Evolutionary conservation across 805 yeast species (phyloP), one percentile per base, ranked within the genome.

Genomic region (Metschnikowia matae): DNA sequence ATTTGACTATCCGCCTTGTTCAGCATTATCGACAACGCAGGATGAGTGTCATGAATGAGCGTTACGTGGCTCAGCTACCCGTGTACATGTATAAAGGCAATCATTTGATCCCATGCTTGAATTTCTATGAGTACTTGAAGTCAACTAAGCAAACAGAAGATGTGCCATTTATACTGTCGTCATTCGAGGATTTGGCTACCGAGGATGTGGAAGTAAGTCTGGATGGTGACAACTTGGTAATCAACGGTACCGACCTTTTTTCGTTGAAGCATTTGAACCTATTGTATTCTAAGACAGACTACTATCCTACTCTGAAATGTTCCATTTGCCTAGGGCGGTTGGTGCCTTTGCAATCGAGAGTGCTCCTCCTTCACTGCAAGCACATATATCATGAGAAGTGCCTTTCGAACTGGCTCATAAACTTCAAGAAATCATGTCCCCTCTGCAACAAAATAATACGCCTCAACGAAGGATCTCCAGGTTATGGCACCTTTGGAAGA

Each of bases 341-440:
- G 57, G 64, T 67, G 10, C 75, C 77, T 14, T 73, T 80, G 32
- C 68, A 66, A 49, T 70, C 79, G 20, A 67, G 69, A 44, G 80
- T 83, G 17, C 69, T 82, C 66, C 68, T 75, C 20, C 68, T 83
- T 44, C 82, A 81, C 6, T 83, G 87, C 60, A 77, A 78, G 46
- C 87, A 83, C 62, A 79, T 81, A 54, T 83, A 75, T 65, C 87
- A 83, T 59, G 76, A 75, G 40, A 68, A 67, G 23, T 83, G 87
- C 60, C 74, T 83, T 45, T 69, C 82, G 21, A 80, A 79, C 51
- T 83, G 87, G 87, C 71, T 82, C 40, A 71, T 82, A 14, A 70
- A 72, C 53, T 79, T 81, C 57, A 71, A 76, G 47, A 70, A 80
- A 50, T 67, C 70, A 34, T 83, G 87, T 57, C 87, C 87, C 2